Evolutionary conservation across 345 rosid genomes (phyloP), one percentile per base, ranked within the genome.

Genomic region (Gynandropsis gynandra): DNA sequence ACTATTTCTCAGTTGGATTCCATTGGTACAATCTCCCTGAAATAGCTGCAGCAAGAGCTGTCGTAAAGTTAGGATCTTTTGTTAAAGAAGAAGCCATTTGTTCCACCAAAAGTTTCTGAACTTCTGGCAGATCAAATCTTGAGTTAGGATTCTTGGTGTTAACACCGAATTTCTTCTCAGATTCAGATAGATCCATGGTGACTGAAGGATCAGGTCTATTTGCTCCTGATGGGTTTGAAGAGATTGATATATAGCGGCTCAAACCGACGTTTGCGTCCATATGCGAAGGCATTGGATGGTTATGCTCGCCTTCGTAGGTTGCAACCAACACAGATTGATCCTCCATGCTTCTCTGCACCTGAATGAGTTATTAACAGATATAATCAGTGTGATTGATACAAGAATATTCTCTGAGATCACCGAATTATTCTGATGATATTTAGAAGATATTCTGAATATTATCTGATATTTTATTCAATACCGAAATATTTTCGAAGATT

Each of bases 281-380:
- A 43, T 76, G 82, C 7, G 87, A 61, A 0, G 84, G 87, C 59
- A 67, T 74, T 20, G 89, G 88, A 77, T 92, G 98, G 71, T 85
- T 92, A 73, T 92, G 98, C 65, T 85, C 98, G 14, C 98, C 98
- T 59, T 92, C 98, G 31, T 92, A 92, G 4, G 98, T 92, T 9
- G 98, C 97, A 10, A 92, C 95, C 29, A 92, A 31, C 7, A 92
- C 74, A 0, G 88, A 76, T 52, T 87, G 98, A 31, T 92, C 98
- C 16, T 92, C 97, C 1, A 71, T 74, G 47, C 87, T 92, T 74
- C 98, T 80, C 44, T 92, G 98, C 48, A 92, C 98, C 97, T 89
- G 65, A 67, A 78, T 5, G n/a, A n/a, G n/a, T n/a, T n/a, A n/a
- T n/a, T n/a, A n/a, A n/a, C n/a, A n/a, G n/a, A n/a, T n/a, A n/a